phyloP scores from a whole-genome alignment of 2,329 filamentous ascomycete species.

The Chrysosphaeria jannelii region DNA sequence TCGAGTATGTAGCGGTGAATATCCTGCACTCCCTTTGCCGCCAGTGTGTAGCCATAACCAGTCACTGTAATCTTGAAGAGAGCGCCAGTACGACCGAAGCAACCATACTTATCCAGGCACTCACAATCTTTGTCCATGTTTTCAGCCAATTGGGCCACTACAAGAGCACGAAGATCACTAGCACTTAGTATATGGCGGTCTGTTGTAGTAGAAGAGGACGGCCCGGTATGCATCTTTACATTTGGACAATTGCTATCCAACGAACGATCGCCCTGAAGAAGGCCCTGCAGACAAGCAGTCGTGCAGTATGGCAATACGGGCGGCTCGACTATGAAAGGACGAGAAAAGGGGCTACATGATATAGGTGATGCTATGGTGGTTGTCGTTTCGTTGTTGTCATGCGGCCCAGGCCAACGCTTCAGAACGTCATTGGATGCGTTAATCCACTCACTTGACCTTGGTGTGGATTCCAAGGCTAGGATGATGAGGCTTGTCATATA shows the following conservation, averaged over 20 bases:
- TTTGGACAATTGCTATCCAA: conserved; percentile 2
- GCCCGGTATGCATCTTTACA: conserved; percentile 1
- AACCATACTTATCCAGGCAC: conserved; percentile 1
- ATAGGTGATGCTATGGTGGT: too few species aligned
- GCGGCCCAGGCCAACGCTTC: conserved; percentile 1
- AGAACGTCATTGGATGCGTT: not conserved
- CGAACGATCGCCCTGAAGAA: not conserved
- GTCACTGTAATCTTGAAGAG: conserved; percentile 5
- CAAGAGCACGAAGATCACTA: not conserved
- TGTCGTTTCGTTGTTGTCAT: not conserved
- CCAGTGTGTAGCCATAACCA: conserved; percentile 5
- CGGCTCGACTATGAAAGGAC: not conserved
- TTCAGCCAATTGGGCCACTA: conserved; percentile 2
- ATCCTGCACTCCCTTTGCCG: conserved; percentile 4
- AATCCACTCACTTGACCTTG: conserved; percentile 1
- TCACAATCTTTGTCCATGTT: conserved; percentile 3
- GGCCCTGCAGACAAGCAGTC: conserved; percentile 1
- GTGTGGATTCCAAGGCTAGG: not conserved
- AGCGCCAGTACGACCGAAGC: conserved; percentile 2
- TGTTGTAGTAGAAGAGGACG: not conserved
- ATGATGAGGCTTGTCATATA: conserved; percentile 2
- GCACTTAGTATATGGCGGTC: not conserved
- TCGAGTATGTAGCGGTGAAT: conserved; percentile 2
- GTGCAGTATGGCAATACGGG: conserved; percentile 2
- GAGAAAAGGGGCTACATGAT: not conserved